A percentile compares a stretch with the other conserved stretches of the same genome.
Evolutionary conservation across 2,329 filamentous ascomycete genomes (phyloP).

Genomic region (Claviceps paspali): DNA sequence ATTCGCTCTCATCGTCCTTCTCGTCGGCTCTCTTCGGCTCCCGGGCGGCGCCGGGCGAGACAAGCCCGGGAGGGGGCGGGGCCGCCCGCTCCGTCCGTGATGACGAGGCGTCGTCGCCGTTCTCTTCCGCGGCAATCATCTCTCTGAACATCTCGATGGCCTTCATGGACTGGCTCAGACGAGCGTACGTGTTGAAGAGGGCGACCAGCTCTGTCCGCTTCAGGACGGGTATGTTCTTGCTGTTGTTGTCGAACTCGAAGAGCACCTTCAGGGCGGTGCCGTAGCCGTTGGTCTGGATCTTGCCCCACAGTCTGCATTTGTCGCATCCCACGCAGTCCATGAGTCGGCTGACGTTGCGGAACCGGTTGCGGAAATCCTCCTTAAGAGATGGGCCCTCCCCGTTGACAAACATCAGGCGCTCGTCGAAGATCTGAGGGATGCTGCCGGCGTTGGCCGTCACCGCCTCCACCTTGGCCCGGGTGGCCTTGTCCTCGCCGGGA

Average conservation of each 20-base stretch:
- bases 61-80: neutral
- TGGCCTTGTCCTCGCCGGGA: conserved; percentile 57
- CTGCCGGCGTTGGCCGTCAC: conserved; percentile 57
- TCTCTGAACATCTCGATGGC: conserved; percentile 57
- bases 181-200: conserved; percentile 82
- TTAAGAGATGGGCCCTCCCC: conserved; percentile 65
- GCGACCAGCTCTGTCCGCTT: conserved; percentile 87
- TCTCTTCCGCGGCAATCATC: conserved; percentile 33
- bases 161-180: conserved; percentile 66
- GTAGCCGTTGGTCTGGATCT: conserved; percentile 88
- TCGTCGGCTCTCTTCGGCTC: conserved; percentile 24
- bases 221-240: conserved; percentile 51
- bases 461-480: conserved; percentile 65
- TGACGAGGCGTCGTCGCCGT: conserved; percentile 24
- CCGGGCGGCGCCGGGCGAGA: conserved; percentile 7
- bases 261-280: conserved; percentile 89
- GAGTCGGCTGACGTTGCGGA: conserved; percentile 87
- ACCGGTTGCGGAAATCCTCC: conserved; percentile 93
- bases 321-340: conserved; percentile 99
- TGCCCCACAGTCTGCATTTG: conserved; percentile 96
- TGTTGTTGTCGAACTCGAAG: conserved; percentile 73
- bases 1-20: conserved; percentile 13
- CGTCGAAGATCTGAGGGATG: conserved; percentile 76
- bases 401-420: conserved; percentile 85
- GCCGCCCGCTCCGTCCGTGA: neutral